Evolutionary conservation across 306 rosid species (phyloP).

Genomic region (Pterocarpus macrocarpus): DNA sequence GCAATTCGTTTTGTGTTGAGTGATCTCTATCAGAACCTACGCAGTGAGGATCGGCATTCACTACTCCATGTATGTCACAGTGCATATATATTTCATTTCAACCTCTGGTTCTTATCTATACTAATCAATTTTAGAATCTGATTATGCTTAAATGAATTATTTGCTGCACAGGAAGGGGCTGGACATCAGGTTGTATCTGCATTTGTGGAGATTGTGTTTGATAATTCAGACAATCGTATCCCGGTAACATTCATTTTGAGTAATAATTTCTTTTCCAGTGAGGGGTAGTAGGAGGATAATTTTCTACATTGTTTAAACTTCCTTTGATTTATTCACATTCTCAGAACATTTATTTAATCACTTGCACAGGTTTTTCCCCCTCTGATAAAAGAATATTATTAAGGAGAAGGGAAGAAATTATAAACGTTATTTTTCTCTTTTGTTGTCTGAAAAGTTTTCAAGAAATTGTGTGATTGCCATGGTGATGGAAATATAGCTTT

Average conservation of each 20-base stretch:
- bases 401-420: no score
- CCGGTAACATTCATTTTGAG: slow-evolving; percentile 69
- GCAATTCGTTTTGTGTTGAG: slow-evolving; percentile 96
- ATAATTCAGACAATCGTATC: slow-evolving; percentile 92
- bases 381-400: no score
- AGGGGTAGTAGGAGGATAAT: slow-evolving; percentile 6
- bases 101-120: slow-evolving; percentile 19
- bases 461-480: slow-evolving; percentile 16
- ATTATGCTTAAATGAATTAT: slow-evolving; percentile 28
- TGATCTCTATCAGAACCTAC: slow-evolving; percentile 88
- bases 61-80: slow-evolving; percentile 84
- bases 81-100: slow-evolving; percentile 26
- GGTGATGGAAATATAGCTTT: background rate
- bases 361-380: background rate
- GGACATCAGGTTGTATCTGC: slow-evolving; percentile 92
- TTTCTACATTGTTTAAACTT: background rate
- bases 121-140: slow-evolving; percentile 33
- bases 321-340: background rate
- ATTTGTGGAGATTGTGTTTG: slow-evolving; percentile 98
- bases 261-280: slow-evolving; percentile 27
- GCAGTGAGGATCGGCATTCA: slow-evolving; percentile 87
- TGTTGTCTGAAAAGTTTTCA: background rate
- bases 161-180: slow-evolving; percentile 85
- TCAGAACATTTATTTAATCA: background rate
- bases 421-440: background rate